Conservation (phyloP, 306 rosid genomes). For the Hippophae gyantsensis region DNA sequence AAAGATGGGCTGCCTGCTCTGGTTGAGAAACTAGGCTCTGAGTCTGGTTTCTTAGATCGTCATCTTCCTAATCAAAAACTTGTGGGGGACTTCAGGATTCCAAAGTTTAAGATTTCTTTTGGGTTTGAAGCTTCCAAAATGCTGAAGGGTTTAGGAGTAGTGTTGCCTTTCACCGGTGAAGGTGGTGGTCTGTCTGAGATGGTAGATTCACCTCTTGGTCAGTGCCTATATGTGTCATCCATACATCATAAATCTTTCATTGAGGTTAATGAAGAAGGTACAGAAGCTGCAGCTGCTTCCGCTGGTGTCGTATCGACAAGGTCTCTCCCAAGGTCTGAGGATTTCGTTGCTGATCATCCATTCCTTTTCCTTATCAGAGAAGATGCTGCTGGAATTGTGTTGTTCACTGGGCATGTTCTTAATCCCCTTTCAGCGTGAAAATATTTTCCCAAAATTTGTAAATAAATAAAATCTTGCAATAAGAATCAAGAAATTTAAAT, state of each 20-base stretch:
- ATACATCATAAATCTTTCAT: constrained; percentile 59
- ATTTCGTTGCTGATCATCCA: constrained; percentile 81
- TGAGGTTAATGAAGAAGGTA: constrained; percentile 83
- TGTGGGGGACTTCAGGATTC: constrained; percentile 58
- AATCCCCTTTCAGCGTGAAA: constrained; percentile 46
- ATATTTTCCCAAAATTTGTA: background rate
- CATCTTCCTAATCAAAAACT: constrained; percentile 34
- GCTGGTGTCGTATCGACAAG: constrained; percentile 18
- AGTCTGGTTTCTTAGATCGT: constrained; percentile 39
- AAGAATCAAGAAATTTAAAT: no score
- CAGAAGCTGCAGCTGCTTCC: constrained; percentile 71
- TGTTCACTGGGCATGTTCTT: constrained; percentile 66
- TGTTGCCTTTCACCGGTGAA: constrained; percentile 44
- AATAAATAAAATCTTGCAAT: background rate
- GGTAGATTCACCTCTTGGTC: constrained; percentile 44
- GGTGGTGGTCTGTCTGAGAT: constrained; percentile 60
- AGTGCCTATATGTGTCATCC: constrained; percentile 37
- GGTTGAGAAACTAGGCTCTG: constrained; percentile 47
- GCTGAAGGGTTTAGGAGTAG: constrained; percentile 54
- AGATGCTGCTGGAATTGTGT: constrained; percentile 48
- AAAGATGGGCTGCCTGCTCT: constrained; percentile 55
- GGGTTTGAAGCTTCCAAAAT: constrained; percentile 42
- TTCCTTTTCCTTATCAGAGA: constrained; percentile 64
- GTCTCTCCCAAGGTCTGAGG: background rate
- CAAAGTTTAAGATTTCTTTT: constrained; percentile 65